A percentile compares a stretch with the other conserved stretches of the same genome.
phyloP scores from a whole-genome alignment of 768 basidiomycete species.

The Russula vinacea region DNA sequence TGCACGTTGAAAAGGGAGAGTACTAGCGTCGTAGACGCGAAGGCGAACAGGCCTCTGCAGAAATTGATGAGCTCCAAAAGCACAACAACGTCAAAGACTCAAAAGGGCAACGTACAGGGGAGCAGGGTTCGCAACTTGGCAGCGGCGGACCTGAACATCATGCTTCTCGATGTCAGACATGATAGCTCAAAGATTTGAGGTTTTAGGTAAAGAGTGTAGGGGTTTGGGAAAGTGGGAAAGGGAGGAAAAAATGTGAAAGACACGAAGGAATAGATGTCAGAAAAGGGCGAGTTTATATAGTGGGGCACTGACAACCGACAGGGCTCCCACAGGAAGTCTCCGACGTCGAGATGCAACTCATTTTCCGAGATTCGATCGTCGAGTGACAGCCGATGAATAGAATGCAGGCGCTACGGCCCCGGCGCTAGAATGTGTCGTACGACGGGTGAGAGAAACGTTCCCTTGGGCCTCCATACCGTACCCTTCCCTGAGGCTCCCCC shows the following conservation, averaged over 20 bases:
- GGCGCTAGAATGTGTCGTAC: no score
- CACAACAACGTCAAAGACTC: conserved; percentile 44
- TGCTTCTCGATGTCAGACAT: conserved; percentile 43
- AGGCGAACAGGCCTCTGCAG: conserved; percentile 72
- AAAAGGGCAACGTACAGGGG: conserved; percentile 44
- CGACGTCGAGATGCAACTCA: no score
- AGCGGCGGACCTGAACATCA: conserved; percentile 14
- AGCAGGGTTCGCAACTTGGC: conserved; percentile 57
- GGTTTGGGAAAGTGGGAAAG: background rate
- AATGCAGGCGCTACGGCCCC: no score
- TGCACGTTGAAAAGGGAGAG: conserved; percentile 70
- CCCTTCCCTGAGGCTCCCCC: no score
- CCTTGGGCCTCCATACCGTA: no score
- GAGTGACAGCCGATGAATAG: no score
- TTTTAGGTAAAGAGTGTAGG: background rate
- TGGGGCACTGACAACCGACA: background rate
- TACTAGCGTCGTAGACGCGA: conserved; percentile 81
- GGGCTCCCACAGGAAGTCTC: no score
- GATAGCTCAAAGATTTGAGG: background rate
- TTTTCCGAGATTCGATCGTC: no score
- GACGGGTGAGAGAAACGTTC: no score
- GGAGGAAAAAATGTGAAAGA: background rate
- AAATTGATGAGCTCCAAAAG: conserved; percentile 38
- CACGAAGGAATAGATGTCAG: background rate
- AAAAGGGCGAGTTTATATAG: background rate